Evolutionary conservation across 495 filamentous ascomycete genomes (phyloP), one percentile per base, ranked within the genome.

Genomic region (Penicillium cosmopolitanum): DNA sequence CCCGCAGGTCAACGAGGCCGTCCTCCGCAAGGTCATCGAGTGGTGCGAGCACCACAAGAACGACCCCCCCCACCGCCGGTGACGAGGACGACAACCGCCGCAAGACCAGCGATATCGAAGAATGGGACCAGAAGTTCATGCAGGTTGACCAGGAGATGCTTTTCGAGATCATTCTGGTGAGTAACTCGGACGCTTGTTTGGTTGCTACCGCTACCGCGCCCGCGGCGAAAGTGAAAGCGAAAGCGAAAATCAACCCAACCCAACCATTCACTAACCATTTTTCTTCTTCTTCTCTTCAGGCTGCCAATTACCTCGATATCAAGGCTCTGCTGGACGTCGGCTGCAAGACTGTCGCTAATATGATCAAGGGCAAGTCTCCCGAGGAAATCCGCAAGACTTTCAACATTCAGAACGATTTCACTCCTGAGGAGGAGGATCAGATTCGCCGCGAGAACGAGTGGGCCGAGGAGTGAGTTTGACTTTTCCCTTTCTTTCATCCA

Each of bases 41-140:
- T 98, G 95, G 95, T 98, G 95, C 74, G 84, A 87, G 63, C 92
- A 98, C 69, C 95, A 98, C 85, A 88, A 89, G 72, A 84, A 84
- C 67, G 95, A 98, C 72, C 90, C 95, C 95, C 46, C 83, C 86
- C 16, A 80, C 85, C 42, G 80, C 85, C 53, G 91, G 94, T 52
- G 95, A 98, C 53, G 94, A 98, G 59, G 89, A 92, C 63, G 95
- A 98, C 69, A 89, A 84, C 38, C 91, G 96, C 61, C 97, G 97
- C 83, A 96, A 97, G 85, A 96, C 92, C 0, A 97, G 95, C 19
- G 95, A 98, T 53, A 98, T 98, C 66, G 95, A 97, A 42, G 95
- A 98, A 77, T 98, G 95, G 95, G 95, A 98, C 66, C 95, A 97
- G 75, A 98, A 98, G 73, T 98, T 97, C 73, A 98, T 98, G 95